Evolutionary conservation across 441 rosid species (phyloP), one percentile per base, ranked within the genome.

Genomic region (Arabidopsis lyrata): DNA sequence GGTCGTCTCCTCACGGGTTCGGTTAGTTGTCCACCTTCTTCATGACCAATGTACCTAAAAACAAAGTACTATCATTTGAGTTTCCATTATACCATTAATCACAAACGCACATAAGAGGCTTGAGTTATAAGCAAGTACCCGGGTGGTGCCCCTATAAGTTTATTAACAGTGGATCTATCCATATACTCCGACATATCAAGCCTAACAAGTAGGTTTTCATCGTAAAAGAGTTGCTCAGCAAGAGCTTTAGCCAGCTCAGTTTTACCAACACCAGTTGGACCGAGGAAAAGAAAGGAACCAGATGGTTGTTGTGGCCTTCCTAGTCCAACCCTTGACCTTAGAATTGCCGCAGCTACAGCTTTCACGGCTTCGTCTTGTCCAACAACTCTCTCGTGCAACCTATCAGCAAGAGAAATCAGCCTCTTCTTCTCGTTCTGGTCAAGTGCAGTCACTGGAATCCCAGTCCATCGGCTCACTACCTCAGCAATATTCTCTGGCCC

Each of bases 301-400:
- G 96, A 91, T 8, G 97, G 98, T 44, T 93, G 98, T 15, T 93
- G 95, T 5, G 95, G 98, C 82, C 98, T 86, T 9, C 97, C 98
- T 49, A 91, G 66, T 4, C 98, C 96, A 2, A 97, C 96, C 68
- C 96, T 88, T 5, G 98, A 91, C 77, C 96, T 87, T 61, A 93
- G 73, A 29, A 91, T 93, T 11, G 98, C 96, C 74, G 91, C 96
- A 18, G 98, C 84, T 38, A 93, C 98, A 2, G 92, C 89, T 0
- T 63, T 78, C 0, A 90, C 98, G 0, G 98, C 97, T 54, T 82
- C n/a, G n/a, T 93, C 77, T 74, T 93, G 97, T 22, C 98, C 98
- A 10, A 93, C 97, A 6, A 93, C 98, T 53, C 98, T 88, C 47
- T 73, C 82, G 67, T 91, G 98, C 83, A 91, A 39, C 81, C 91